These are phyloP conservation scores for Sanghuangporus sanghuang DNA, from an alignment of 1,284 basidiomycete species.

Conservation along the genomic window DNA sequence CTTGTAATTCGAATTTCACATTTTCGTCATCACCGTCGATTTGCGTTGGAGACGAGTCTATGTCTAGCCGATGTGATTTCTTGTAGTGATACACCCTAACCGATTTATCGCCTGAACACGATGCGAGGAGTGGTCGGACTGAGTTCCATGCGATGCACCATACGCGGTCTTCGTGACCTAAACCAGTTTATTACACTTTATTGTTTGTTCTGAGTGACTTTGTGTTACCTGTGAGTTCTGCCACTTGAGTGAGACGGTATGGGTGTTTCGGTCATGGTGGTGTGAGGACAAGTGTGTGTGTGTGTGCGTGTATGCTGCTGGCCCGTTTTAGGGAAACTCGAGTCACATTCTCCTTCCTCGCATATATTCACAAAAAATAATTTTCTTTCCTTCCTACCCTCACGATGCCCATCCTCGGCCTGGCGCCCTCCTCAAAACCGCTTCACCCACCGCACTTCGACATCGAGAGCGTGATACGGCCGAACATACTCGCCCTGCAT, in stretches of 20 bases:
- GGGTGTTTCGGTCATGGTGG: not conserved
- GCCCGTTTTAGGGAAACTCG: not conserved
- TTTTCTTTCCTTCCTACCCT: not conserved
- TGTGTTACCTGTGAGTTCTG: slow-evolving; percentile 16
- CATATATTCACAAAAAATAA: slow-evolving; percentile 2
- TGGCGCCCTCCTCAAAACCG: slow-evolving; percentile 36
- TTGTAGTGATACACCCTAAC: slow-evolving; percentile 79
- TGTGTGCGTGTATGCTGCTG: not conserved
- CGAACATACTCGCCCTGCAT: slow-evolving; percentile 88
- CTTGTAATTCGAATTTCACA: slow-evolving; percentile 47
- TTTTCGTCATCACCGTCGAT: slow-evolving; percentile 18
- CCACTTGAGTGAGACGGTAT: slow-evolving; percentile 12
- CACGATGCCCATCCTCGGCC: slow-evolving; percentile 44
- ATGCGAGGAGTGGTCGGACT: slow-evolving; percentile 74
- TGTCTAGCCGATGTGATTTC: slow-evolving; percentile 21
- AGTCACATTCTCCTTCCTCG: not conserved
- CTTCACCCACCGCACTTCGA: slow-evolving; percentile 72
- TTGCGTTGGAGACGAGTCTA: not conserved
- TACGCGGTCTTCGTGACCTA: slow-evolving; percentile 81
- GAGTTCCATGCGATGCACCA: slow-evolving; percentile 96
- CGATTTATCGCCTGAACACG: slow-evolving; percentile 92
- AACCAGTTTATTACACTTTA: not conserved
- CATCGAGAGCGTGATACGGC: slow-evolving; percentile 81
- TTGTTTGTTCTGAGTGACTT: not conserved
- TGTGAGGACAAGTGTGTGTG: not conserved